Percentiles rank a stretch among this genome's conserved stretches.
Conservation (phyloP, 805 yeast species). For the Saccharomyces mikatae region DNA sequence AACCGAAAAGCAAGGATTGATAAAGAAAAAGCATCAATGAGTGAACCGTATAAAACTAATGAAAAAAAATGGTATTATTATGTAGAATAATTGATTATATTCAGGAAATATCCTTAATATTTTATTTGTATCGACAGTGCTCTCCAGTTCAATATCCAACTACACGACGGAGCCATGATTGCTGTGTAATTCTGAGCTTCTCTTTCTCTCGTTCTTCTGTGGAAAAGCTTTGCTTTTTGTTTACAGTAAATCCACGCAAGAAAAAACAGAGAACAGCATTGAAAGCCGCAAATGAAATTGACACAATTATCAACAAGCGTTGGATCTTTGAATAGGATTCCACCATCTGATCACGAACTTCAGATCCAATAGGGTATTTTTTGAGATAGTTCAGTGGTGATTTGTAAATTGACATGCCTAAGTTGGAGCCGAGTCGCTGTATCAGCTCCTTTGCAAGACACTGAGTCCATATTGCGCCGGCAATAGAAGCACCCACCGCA, state of each 20-base stretch:
- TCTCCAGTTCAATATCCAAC: background rate
- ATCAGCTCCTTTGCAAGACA: background rate
- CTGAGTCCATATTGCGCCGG: slow-evolving; percentile 62
- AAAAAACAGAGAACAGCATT: background rate
- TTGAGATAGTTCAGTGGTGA: background rate
- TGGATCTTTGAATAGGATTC: background rate
- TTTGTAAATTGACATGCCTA: background rate
- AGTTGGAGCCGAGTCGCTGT: background rate
- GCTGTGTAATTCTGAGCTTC: background rate
- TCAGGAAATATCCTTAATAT: background rate
- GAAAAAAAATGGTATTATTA: too few species aligned
- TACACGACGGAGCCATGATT: background rate
- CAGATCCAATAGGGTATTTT: background rate
- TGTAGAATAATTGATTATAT: background rate
- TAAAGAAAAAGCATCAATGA: too few species aligned
- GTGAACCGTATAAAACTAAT: too few species aligned
- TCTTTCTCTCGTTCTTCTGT: background rate
- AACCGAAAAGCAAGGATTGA: too few species aligned
- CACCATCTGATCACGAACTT: background rate
- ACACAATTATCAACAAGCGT: background rate
- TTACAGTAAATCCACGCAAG: background rate
- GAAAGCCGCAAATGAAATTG: background rate
- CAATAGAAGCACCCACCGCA: slow-evolving; percentile 50
- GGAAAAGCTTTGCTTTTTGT: background rate
- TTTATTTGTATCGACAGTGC: background rate